Evolutionary conservation across 306 rosid species (phyloP), one percentile per base, ranked within the genome.

Genomic region (Trifolium subterraneum): DNA sequence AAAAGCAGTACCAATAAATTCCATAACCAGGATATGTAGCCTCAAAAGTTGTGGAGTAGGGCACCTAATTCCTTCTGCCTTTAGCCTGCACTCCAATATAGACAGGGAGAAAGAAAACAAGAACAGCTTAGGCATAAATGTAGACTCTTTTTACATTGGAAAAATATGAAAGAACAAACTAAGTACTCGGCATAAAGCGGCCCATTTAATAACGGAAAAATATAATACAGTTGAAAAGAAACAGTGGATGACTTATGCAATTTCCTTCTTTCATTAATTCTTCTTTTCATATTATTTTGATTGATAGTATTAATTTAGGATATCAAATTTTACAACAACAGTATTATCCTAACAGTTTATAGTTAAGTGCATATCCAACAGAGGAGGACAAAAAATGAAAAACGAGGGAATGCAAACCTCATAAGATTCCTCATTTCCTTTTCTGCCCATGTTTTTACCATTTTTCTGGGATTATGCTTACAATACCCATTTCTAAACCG

Each of bases 361-460:
- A 60, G 44, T 18, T 13, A 50, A n/a, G 33, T 16, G 10, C 44
- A 71, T 38, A 63, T 58, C 67, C 38, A 65, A 18, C 52, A 15
- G 54, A 64, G 50, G 22, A 63, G 68, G 4, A 50, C 0, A 54
- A 4, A 27, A 27, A 70, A 44, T 1, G 36, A 36, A 72, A 68
- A 41, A 65, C 25, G 16, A 58, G 59, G 15, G 64, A 70, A 33
- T 18, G 35, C 79, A 70, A 84, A 88, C 98, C 98, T 93, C 82
- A 85, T 27, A 67, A 93, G 88, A 79, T 93, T 91, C 82, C 97
- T 91, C 96, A 83, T 91, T 82, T 91, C 98, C 85, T 93, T 91
- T 83, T 93, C 98, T 0, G 97, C 98, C 98, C 98, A 93, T 68
- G 96, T 91, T 86, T 89, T 87, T 20, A 93, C 98, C 98, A 93